Conservation (phyloP, 2,329 filamentous ascomycete species). For the Colletotrichum euphorbiae region DNA sequence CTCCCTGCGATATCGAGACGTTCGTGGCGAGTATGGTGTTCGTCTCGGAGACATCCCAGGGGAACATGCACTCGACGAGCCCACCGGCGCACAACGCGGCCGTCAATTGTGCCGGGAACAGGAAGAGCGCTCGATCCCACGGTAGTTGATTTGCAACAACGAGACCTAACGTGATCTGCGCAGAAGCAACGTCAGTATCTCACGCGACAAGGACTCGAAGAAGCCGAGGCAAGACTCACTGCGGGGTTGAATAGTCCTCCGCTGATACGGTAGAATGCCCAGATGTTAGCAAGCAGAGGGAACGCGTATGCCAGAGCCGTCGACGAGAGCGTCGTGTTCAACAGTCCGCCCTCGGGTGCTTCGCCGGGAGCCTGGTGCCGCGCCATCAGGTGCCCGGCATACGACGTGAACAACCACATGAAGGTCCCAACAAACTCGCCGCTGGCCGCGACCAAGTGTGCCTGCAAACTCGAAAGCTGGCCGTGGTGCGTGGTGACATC, state of each 20-base stretch:
- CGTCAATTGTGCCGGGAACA: constrained; percentile 68
- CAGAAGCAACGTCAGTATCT: not conserved
- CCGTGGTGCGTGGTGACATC: not conserved
- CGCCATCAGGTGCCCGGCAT: constrained; percentile 53
- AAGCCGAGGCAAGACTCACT: not conserved
- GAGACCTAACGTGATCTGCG: constrained; percentile 66
- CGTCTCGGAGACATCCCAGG: constrained; percentile 63
- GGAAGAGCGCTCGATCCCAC: constrained; percentile 61
- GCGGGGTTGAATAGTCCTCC: constrained; percentile 62
- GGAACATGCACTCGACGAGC: constrained; percentile 67
- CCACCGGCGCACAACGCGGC: constrained; percentile 69
- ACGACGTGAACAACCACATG: constrained; percentile 61
- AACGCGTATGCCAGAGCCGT: constrained; percentile 61
- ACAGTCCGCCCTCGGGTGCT: constrained; percentile 50
- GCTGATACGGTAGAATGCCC: constrained; percentile 67
- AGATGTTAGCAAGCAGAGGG: constrained; percentile 65
- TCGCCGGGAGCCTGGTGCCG: not conserved
- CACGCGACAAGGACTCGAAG: not conserved
- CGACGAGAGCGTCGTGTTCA: constrained; percentile 51
- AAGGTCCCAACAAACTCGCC: constrained; percentile 66
- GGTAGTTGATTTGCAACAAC: constrained; percentile 68
- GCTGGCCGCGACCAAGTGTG: constrained; percentile 52
- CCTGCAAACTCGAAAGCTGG: not conserved
- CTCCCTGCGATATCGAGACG: constrained; percentile 60
- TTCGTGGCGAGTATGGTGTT: constrained; percentile 42